These are phyloP conservation scores for Sclerotinia subarctica DNA, from an alignment of 2,329 filamentous ascomycete species.

Conservation along the genomic window DNA sequence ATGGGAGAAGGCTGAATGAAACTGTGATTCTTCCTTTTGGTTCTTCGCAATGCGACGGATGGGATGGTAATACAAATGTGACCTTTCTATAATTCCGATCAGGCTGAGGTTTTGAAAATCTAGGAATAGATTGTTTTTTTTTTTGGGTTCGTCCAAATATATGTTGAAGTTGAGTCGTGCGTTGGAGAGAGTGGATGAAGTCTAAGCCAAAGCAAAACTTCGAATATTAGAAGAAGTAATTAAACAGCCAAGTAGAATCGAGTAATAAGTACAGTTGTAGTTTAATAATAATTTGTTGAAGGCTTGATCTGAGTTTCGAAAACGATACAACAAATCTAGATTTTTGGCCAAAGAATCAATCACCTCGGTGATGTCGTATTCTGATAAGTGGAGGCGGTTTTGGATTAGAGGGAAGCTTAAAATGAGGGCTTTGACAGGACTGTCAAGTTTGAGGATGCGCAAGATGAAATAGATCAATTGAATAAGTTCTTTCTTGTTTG, in stretches of 20 bases:
- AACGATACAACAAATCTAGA: background rate
- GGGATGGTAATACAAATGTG: constrained; percentile 7
- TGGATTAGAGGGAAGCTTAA: background rate
- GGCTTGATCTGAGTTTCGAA: background rate
- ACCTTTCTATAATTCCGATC: constrained; percentile 6
- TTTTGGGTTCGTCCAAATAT: background rate
- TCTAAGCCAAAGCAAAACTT: constrained; percentile 8
- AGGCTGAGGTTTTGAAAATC: background rate
- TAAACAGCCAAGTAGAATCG: background rate
- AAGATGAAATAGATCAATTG: background rate
- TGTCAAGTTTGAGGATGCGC: constrained; percentile 13
- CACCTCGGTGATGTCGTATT: background rate
- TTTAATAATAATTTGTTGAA: background rate
- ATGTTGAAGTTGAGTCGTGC: background rate
- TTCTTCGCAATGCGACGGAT: background rate
- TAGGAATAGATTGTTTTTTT: background rate
- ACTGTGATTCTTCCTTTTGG: background rate
- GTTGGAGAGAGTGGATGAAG: constrained; percentile 10
- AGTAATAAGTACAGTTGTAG: background rate
- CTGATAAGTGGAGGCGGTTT: background rate
- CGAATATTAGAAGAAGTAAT: constrained; percentile 2
- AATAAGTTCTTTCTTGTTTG: background rate
- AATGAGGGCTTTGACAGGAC: constrained; percentile 2
- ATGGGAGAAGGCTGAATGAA: constrained; percentile 24
- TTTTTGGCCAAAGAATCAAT: background rate